A percentile compares a stretch with the other conserved stretches of the same genome.
phyloP scores from a whole-genome alignment of 2,329 filamentous ascomycete species.

The Microsporum ferrugineum region DNA sequence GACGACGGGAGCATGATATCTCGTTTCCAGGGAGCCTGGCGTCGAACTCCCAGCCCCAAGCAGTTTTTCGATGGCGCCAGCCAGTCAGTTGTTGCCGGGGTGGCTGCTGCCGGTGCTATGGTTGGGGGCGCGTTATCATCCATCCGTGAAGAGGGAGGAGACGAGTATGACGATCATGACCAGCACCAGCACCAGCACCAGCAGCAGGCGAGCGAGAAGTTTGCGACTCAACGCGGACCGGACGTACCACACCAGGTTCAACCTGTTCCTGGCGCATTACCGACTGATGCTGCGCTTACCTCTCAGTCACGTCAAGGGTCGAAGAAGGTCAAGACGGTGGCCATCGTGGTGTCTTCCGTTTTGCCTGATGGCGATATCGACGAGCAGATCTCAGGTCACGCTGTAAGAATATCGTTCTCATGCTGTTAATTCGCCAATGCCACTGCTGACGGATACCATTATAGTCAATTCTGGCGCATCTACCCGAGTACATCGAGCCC shows the following conservation, averaged over 20 bases:
- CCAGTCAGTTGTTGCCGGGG: constrained; percentile 66
- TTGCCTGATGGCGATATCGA: constrained; percentile 43
- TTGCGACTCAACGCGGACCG: not conserved
- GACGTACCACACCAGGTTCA: not conserved
- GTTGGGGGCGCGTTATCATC: constrained; percentile 72
- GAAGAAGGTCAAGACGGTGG: constrained; percentile 64
- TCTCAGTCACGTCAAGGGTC: constrained; percentile 18
- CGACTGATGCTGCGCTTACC: constrained; percentile 14
- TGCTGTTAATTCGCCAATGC: not conserved
- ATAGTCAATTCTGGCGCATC: constrained; percentile 77
- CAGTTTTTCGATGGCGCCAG: constrained; percentile 77
- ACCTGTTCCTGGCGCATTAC: constrained; percentile 11
- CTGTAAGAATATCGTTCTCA: constrained; percentile 46
- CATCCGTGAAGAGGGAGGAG: constrained; percentile 72
- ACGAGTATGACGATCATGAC: constrained; percentile 52
- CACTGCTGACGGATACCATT: not conserved
- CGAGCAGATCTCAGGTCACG: constrained; percentile 58
- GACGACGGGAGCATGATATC: constrained; percentile 54
- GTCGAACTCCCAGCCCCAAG: constrained; percentile 74
- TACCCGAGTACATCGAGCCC: constrained; percentile 65
- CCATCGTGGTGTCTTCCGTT: constrained; percentile 76
- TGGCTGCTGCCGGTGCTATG: constrained; percentile 70
- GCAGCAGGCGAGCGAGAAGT: not conserved
- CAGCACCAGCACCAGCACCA: not conserved
- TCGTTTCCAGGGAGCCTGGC: constrained; percentile 68